These are phyloP conservation scores for Tuber magnatum DNA, from an alignment of 495 filamentous ascomycete genomes.

Conservation along the genomic window DNA sequence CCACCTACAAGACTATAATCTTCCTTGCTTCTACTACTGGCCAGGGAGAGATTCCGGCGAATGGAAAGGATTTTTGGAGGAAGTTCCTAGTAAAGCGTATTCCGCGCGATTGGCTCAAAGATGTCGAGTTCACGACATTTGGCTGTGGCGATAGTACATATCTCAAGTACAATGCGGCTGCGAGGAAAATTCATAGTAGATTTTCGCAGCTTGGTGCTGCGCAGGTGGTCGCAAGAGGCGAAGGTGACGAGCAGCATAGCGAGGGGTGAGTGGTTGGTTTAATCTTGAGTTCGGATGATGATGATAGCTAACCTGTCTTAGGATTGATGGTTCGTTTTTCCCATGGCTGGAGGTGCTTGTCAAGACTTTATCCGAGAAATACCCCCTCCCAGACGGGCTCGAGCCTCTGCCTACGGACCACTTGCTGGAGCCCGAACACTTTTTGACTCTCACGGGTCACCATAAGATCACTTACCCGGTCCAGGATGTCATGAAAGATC, in stretches of 20 bases:
- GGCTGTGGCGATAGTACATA: slow-evolving; percentile 93
- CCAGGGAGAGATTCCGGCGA: slow-evolving; percentile 83
- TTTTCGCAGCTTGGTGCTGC: slow-evolving; percentile 77
- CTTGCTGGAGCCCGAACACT: slow-evolving; percentile 46
- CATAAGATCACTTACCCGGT: slow-evolving; percentile 21
- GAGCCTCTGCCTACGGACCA: slow-evolving; percentile 67
- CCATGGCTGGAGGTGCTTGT: slow-evolving; percentile 66
- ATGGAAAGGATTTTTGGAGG: slow-evolving; percentile 76
- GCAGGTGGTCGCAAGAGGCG: slow-evolving; percentile 67
- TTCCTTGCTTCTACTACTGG: slow-evolving; percentile 88
- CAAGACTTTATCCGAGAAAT: slow-evolving; percentile 55
- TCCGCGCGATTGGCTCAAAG: slow-evolving; percentile 57
- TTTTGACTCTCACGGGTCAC: slow-evolving; percentile 39
- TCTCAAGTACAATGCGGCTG: slow-evolving; percentile 91
- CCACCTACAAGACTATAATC: slow-evolving; percentile 50
- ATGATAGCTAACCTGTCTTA: slow-evolving; percentile 33
- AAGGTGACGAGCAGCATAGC: slow-evolving; percentile 85
- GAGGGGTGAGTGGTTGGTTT: slow-evolving; percentile 62
- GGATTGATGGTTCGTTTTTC: slow-evolving; percentile 74
- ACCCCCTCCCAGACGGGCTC: slow-evolving; percentile 60
- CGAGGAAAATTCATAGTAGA: slow-evolving; percentile 76
- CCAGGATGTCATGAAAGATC: neutral
- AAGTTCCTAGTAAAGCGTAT: slow-evolving; percentile 71
- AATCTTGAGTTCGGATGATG: slow-evolving; percentile 14
- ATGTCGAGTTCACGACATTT: slow-evolving; percentile 71